Percentiles rank a stretch among this genome's conserved stretches.
These are phyloP conservation scores for Albatrellus ellisii DNA, from an alignment of 768 basidiomycete genomes.

Conservation along the genomic window DNA sequence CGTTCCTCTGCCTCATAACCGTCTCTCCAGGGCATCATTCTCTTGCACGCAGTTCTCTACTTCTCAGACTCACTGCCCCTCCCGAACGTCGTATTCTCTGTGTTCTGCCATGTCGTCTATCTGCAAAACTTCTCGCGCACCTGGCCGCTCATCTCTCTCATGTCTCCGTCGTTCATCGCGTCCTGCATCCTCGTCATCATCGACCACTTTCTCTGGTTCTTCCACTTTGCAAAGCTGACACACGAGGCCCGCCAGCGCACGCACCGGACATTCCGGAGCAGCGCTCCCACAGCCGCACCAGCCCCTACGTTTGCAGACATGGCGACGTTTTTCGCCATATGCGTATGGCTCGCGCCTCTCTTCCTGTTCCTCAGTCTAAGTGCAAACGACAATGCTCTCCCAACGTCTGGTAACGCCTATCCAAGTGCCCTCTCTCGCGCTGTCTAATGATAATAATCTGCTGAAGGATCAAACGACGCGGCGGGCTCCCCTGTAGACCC, in stretches of 20 bases:
- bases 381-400: constrained; percentile 94
- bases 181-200: constrained; percentile 77
- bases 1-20: constrained; percentile 1
- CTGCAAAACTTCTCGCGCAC: constrained; percentile 80
- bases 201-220: constrained; percentile 97
- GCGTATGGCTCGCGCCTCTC: constrained; percentile 82
- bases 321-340: constrained; percentile 72
- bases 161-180: constrained; percentile 70
- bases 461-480: neutral
- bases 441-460: constrained; percentile 13
- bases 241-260: constrained; percentile 43
- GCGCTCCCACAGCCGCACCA: constrained; percentile 22
- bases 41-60: constrained; percentile 65
- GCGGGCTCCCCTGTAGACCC: constrained; percentile 6
- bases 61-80: constrained; percentile 74
- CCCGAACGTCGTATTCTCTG: constrained; percentile 62
- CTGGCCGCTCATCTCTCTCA: constrained; percentile 91
- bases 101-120: constrained; percentile 78
- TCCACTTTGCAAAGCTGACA: constrained; percentile 71
- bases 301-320: constrained; percentile 47
- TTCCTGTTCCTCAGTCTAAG: constrained; percentile 94
- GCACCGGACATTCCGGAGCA: constrained; percentile 29
- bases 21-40: constrained; percentile 53
- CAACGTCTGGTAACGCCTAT: constrained; percentile 25
- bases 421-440: constrained; percentile 15